Evolutionary conservation across 2,329 filamentous ascomycete genomes (phyloP).

Genomic region (Colletotrichum tropicicola): DNA sequence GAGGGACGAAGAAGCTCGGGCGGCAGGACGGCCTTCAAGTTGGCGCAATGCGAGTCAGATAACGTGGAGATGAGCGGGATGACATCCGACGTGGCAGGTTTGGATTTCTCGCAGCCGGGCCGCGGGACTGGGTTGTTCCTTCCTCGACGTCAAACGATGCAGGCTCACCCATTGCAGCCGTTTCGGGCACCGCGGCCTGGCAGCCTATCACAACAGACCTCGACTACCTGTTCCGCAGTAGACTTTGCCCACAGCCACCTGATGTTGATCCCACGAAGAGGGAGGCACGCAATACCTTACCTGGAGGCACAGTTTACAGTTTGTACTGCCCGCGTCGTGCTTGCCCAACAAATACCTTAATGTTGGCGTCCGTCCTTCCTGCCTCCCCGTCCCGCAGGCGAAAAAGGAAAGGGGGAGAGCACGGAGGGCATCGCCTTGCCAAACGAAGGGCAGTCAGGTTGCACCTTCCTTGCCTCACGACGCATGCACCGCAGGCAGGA

Average conservation of each 20-base stretch:
- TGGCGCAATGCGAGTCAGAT: conserved; percentile 22
- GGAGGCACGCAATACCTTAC: too few relatives aligned
- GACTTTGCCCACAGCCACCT: conserved; percentile 11
- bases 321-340: too few relatives aligned
- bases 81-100: conserved; percentile 30
- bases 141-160: background rate
- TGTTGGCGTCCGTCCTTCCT: too few relatives aligned
- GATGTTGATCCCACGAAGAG: background rate
- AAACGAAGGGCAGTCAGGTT: background rate
- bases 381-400: too few relatives aligned
- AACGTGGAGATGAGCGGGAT: conserved; percentile 29
- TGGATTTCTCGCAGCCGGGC: conserved; percentile 20
- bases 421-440: background rate
- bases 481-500: background rate
- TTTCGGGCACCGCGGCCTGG: conserved; percentile 7
- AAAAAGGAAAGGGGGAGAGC: background rate
- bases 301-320: too few relatives aligned
- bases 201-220: conserved; percentile 21
- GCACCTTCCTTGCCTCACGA: background rate
- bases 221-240: background rate
- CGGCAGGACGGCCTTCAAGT: background rate
- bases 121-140: conserved; percentile 24
- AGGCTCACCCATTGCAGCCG: conserved; percentile 18
- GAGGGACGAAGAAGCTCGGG: conserved; percentile 10
- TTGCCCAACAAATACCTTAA: too few relatives aligned